Evolutionary conservation across 2,329 filamentous ascomycete genomes (phyloP).

Genomic region (Aspergillus sp.): DNA sequence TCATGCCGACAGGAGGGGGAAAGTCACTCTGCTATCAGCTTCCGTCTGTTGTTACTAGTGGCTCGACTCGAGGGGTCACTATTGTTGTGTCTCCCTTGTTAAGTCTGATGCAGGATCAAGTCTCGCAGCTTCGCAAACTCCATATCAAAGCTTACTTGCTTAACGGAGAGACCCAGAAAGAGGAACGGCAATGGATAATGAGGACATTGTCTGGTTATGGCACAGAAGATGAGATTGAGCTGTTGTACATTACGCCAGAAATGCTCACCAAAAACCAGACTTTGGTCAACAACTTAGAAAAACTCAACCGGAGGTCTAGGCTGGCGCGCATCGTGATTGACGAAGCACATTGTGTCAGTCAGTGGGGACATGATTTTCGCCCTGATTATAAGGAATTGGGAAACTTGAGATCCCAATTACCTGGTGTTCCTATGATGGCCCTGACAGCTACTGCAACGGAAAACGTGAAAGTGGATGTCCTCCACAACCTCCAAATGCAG

Average conservation of each 20-base stretch:
- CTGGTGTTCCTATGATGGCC: slow-evolving; percentile 85
- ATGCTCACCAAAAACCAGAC: slow-evolving; percentile 82
- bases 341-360: slow-evolving; percentile 98
- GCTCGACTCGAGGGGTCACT: slow-evolving; percentile 79
- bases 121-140: slow-evolving; percentile 72
- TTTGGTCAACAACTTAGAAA: slow-evolving; percentile 65
- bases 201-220: slow-evolving; percentile 59
- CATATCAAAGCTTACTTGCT: slow-evolving; percentile 77
- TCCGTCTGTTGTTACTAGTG: slow-evolving; percentile 77
- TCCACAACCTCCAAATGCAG: slow-evolving; percentile 82
- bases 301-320: slow-evolving; percentile 67
- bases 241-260: slow-evolving; percentile 94
- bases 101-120: slow-evolving; percentile 97
- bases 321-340: slow-evolving; percentile 94
- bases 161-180: slow-evolving; percentile 69
- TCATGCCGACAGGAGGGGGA: slow-evolving; percentile 97
- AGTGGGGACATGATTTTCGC: slow-evolving; percentile 98
- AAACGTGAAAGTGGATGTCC: slow-evolving; percentile 88
- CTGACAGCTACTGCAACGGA: slow-evolving; percentile 92
- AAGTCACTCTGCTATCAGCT: slow-evolving; percentile 97
- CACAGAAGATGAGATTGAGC: slow-evolving; percentile 74
- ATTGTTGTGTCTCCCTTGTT: slow-evolving; percentile 92
- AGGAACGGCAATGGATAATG: slow-evolving; percentile 67
- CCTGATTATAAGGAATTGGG: slow-evolving; percentile 92
- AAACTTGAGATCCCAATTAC: slow-evolving; percentile 68